Evolutionary conservation across 768 basidiomycete genomes (phyloP).

Genomic region (Podaxis pistillaris): DNA sequence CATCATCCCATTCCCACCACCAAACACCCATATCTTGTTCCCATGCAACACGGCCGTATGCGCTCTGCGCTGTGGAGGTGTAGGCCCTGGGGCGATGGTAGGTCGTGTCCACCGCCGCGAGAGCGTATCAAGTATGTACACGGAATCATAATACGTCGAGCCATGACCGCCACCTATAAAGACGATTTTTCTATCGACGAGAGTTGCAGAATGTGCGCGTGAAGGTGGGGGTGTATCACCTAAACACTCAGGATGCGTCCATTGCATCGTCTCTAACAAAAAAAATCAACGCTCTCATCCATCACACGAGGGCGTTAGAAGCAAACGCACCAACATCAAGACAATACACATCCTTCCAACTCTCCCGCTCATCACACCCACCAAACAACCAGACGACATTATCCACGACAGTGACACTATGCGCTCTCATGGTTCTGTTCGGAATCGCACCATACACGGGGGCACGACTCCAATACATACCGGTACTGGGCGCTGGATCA

Average conservation of each 20-base stretch:
- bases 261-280: slow-evolving; percentile 80
- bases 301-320: not conserved
- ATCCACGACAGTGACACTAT: slow-evolving; percentile 83
- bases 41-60: slow-evolving; percentile 80
- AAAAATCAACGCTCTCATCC: not conserved
- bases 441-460: slow-evolving; percentile 75
- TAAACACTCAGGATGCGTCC: slow-evolving; percentile 73
- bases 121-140: slow-evolving; percentile 81
- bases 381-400: slow-evolving; percentile 85
- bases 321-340: slow-evolving; percentile 71
- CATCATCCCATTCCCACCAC: slow-evolving; percentile 90
- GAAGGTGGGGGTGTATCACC: slow-evolving; percentile 84
- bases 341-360: slow-evolving; percentile 74
- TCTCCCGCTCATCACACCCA: slow-evolving; percentile 80
- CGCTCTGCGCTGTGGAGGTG: slow-evolving; percentile 74
- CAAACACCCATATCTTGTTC: slow-evolving; percentile 80
- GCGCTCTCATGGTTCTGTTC: slow-evolving; percentile 70
- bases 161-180: slow-evolving; percentile 89
- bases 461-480: slow-evolving; percentile 85
- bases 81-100: slow-evolving; percentile 31
- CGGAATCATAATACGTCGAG: slow-evolving; percentile 75
- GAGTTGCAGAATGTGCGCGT: slow-evolving; percentile 85
- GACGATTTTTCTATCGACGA: slow-evolving; percentile 77
- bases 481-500: slow-evolving; percentile 62
- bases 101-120: slow-evolving; percentile 66